These are phyloP conservation scores for Truncatella angustata DNA, from an alignment of 2,329 filamentous ascomycete genomes.

Conservation along the genomic window DNA sequence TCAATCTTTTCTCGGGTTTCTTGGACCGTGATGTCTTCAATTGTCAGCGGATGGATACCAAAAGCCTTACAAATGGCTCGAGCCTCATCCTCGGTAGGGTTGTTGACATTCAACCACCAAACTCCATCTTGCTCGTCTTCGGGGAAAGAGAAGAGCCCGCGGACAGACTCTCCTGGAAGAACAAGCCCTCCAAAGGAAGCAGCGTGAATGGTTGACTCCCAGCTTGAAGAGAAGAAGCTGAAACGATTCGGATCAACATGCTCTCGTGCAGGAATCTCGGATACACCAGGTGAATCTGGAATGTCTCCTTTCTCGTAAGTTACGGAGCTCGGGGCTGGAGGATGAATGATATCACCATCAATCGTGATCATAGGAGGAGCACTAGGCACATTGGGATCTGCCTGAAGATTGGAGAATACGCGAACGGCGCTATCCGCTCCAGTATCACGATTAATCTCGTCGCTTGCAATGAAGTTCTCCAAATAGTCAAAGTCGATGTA, in stretches of 20 bases:
- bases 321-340: slow-evolving; percentile 45
- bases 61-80: slow-evolving; percentile 89
- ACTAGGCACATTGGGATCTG: slow-evolving; percentile 27
- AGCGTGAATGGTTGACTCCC: slow-evolving; percentile 90
- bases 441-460: slow-evolving; percentile 49
- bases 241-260: slow-evolving; percentile 73
- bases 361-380: slow-evolving; percentile 40
- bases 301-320: slow-evolving; percentile 45
- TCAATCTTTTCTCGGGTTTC: slow-evolving; percentile 98
- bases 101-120: slow-evolving; percentile 98
- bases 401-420: slow-evolving; percentile 62
- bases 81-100: slow-evolving; percentile 85
- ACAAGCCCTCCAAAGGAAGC: slow-evolving; percentile 84
- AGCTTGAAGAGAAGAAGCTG: slow-evolving; percentile 94
- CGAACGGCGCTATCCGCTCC: slow-evolving; percentile 45
- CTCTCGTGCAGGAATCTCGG: slow-evolving; percentile 34
- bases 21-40: slow-evolving; percentile 93
- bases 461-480: slow-evolving; percentile 79
- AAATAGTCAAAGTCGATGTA: slow-evolving; percentile 91
- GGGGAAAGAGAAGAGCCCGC: slow-evolving; percentile 75
- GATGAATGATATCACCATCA: slow-evolving; percentile 57
- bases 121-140: slow-evolving; percentile 70
- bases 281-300: slow-evolving; percentile 22
- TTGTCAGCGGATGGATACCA: slow-evolving; percentile 90
- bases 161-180: slow-evolving; percentile 84